Conservation (phyloP, 768 basidiomycete species). For the Grammothele lineata region DNA sequence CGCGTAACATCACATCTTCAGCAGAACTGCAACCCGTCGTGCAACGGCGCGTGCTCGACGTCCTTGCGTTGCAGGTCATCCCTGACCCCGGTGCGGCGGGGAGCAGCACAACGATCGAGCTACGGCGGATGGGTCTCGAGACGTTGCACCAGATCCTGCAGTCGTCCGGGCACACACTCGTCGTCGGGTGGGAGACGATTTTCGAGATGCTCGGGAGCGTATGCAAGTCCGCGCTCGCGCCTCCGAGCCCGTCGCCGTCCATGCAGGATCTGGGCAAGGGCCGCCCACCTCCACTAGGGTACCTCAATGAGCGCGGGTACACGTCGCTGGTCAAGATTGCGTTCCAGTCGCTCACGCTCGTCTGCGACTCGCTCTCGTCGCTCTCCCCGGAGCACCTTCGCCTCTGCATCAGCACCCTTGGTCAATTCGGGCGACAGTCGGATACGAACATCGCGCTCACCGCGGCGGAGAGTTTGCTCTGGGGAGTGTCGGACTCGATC, state of each 20-base stretch:
- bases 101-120: constrained; percentile 60
- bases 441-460: constrained; percentile 97
- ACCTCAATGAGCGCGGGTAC: constrained; percentile 65
- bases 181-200: constrained; percentile 90
- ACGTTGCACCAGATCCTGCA: constrained; percentile 89
- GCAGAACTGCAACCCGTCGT: constrained; percentile 64
- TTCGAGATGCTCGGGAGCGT: constrained; percentile 91
- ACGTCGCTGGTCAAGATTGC: constrained; percentile 82
- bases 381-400: constrained; percentile 79
- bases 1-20: constrained; percentile 58
- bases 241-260: constrained; percentile 1
- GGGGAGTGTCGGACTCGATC: constrained; percentile 95
- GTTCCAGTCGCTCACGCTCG: constrained; percentile 89
- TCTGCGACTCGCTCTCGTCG: constrained; percentile 87
- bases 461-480: constrained; percentile 87
- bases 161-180: constrained; percentile 84
- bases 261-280: constrained; percentile 16
- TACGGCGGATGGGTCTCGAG: constrained; percentile 85
- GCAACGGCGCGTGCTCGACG: constrained; percentile 82
- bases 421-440: constrained; percentile 85
- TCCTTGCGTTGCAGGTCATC: constrained; percentile 77
- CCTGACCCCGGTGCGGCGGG: constrained; percentile 31
- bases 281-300: constrained; percentile 48
- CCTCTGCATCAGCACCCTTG: constrained; percentile 85
- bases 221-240: constrained; percentile 54